Conservation (phyloP, 495 filamentous ascomycete species). For the Podospora anserina region DNA sequence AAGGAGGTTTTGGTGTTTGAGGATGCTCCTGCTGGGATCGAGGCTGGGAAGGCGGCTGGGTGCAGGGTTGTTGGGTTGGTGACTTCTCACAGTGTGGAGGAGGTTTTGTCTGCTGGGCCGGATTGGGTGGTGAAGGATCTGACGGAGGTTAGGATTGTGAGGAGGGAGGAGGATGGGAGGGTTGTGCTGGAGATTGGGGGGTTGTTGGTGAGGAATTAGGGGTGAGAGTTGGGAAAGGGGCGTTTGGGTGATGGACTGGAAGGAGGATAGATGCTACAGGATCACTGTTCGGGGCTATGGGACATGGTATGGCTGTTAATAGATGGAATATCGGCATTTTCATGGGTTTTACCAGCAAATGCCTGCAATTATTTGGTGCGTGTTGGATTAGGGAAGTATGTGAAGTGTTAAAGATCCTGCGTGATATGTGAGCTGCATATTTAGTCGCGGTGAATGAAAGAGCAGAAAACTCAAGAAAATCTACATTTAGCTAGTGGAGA, state of each 20-base stretch:
- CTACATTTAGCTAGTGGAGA: too few species aligned
- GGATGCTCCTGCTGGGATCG: conserved; percentile 89
- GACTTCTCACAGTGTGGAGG: conserved; percentile 74
- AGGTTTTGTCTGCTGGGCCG: conserved; percentile 68
- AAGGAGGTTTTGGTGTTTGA: conserved; percentile 73
- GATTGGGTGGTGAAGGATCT: conserved; percentile 89
- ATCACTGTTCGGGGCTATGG: too few species aligned
- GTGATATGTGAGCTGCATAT: too few species aligned
- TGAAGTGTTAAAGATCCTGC: too few species aligned
- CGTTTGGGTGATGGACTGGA: neutral
- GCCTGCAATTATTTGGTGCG: too few species aligned
- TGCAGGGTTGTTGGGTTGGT: conserved; percentile 85
- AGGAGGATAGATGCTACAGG: neutral
- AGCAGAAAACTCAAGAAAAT: too few species aligned
- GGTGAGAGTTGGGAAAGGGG: neutral
- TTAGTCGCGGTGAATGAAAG: too few species aligned
- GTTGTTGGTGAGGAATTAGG: conserved; percentile 28
- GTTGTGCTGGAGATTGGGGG: conserved; percentile 54
- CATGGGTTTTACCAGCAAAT: too few species aligned
- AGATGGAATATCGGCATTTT: too few species aligned
- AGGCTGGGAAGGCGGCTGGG: conserved; percentile 81
- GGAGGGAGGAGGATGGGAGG: conserved; percentile 36
- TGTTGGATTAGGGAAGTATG: too few species aligned
- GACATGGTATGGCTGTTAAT: too few species aligned
- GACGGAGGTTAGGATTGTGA: conserved; percentile 60